Evolutionary conservation across 2,329 filamentous ascomycete species (phyloP).

Genomic region (Penicillium occitanis): DNA sequence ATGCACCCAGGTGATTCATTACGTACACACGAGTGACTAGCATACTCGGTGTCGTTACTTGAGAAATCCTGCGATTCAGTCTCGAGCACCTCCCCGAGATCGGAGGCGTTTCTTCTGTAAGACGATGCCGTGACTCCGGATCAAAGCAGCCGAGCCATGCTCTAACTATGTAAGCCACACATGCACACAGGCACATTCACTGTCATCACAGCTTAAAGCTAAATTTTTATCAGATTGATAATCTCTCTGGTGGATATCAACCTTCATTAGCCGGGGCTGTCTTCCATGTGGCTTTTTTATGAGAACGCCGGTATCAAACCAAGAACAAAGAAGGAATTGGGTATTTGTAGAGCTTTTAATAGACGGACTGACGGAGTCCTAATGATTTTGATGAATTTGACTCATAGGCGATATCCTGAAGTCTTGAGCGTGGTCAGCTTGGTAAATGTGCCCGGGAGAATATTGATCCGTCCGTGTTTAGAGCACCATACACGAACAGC

Average conservation of each 20-base stretch:
- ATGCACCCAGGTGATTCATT: neutral
- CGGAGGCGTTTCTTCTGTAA: neutral
- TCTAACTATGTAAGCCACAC: neutral
- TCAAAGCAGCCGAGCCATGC: neutral
- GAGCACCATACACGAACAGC: neutral
- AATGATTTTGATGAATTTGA: too few relatives aligned
- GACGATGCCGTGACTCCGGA: neutral
- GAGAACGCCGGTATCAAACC: neutral
- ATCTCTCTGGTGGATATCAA: neutral
- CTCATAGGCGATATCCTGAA: neutral
- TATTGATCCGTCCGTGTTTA: neutral
- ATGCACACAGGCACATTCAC: too few relatives aligned
- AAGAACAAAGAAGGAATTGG: neutral
- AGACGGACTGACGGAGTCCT: neutral
- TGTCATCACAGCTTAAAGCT: neutral
- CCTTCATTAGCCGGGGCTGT: neutral
- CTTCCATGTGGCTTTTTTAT: neutral
- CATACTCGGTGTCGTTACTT: neutral
- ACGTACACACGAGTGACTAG: neutral
- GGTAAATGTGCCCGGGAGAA: neutral
- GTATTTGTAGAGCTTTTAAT: neutral
- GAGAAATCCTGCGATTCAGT: neutral
- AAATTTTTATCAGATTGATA: conserved; percentile 9
- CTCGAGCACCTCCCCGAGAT: neutral
- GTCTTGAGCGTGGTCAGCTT: too few relatives aligned